phyloP scores from a whole-genome alignment of 2,329 filamentous ascomycete genomes.

The Talaromyces sp. region DNA sequence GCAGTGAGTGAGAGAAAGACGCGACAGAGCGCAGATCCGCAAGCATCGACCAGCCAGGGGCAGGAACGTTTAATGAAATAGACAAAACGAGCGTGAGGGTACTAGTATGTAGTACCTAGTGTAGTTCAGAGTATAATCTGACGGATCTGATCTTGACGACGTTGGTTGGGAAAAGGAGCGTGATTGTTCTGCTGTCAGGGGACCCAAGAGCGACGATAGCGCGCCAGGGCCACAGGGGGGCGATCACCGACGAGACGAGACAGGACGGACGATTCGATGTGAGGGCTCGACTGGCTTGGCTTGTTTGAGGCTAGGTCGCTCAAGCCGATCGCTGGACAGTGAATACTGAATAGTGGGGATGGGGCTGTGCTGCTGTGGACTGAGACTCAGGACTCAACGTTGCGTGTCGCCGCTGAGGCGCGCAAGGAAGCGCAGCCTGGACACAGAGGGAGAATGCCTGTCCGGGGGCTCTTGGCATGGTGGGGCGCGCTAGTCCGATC shows the following conservation, averaged over 20 bases:
- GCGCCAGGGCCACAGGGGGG: neutral
- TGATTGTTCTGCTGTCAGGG: too few species aligned
- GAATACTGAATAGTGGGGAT: too few species aligned
- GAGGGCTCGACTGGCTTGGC: neutral
- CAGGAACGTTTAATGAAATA: neutral
- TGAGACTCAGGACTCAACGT: too few species aligned
- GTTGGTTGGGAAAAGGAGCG: too few species aligned
- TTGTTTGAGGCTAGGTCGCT: neutral
- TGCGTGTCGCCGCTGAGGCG: too few species aligned
- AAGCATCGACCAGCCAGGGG: neutral
- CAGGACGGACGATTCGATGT: neutral
- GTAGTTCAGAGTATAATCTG: neutral
- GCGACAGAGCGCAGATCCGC: neutral
- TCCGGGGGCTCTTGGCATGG: neutral
- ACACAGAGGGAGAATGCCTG: too few species aligned
- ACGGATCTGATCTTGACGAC: neutral
- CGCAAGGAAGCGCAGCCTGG: too few species aligned
- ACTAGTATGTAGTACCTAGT: neutral
- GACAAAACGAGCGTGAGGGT: neutral
- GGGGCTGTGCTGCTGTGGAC: neutral
- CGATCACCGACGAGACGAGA: neutral
- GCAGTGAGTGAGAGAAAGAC: neutral
- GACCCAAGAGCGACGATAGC: neutral
- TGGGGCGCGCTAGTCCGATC: neutral
- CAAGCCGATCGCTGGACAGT: neutral